A percentile compares a stretch with the other conserved stretches of the same genome.
These are phyloP conservation scores for Leishmania braziliensis DNA, from an alignment of 208 protist genomes.

Conservation along the genomic window DNA sequence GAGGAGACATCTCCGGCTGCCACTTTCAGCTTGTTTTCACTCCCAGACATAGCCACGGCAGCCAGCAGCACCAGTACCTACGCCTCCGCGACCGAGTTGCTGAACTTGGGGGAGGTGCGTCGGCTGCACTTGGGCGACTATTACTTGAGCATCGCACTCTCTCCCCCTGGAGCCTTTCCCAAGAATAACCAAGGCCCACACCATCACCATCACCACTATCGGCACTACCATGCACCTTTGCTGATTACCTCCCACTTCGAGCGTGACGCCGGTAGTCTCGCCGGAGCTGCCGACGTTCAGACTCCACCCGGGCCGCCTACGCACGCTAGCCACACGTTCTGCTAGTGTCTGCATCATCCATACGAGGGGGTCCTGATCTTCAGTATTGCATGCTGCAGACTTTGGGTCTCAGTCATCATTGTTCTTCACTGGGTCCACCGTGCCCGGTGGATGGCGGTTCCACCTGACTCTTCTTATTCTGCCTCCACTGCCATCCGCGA, in stretches of 20 bases:
- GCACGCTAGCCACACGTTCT: not conserved
- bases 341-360: too few relatives aligned
- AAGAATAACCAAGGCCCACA: not conserved
- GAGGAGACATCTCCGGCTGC: not conserved
- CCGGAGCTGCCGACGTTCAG: not conserved
- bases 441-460: not conserved
- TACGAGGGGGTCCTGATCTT: conserved; percentile 13
- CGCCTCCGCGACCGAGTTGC: not conserved
- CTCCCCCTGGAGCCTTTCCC: not conserved
- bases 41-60: not conserved
- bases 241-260: not conserved
- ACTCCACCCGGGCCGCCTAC: not conserved
- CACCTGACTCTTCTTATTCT: not conserved
- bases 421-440: not conserved
- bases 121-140: not conserved
- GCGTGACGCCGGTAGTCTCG: not conserved
- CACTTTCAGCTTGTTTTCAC: not conserved
- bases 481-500: not conserved
- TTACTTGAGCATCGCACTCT: not conserved
- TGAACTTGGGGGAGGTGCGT: not conserved
- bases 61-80: not conserved
- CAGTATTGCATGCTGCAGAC: conserved; percentile 18
- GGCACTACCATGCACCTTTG: not conserved
- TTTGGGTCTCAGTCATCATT: not conserved
- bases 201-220: not conserved